phyloP scores from a whole-genome alignment of 2,329 filamentous ascomycete species.

The Monosporascus sp. region DNA sequence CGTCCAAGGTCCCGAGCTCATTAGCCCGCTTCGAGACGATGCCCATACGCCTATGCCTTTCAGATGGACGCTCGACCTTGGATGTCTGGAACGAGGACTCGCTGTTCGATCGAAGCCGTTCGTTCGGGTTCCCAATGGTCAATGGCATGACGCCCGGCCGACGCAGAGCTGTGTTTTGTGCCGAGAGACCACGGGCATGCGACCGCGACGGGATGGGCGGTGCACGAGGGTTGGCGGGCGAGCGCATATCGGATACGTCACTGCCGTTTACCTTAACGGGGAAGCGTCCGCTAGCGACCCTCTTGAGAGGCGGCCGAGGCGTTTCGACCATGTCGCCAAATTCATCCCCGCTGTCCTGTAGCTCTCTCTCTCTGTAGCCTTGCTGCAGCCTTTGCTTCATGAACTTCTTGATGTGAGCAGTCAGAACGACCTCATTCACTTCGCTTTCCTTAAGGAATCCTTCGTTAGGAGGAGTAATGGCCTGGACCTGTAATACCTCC shows the following conservation, averaged over 20 bases:
- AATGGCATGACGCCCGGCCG: slow-evolving; percentile 68
- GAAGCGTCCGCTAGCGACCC: slow-evolving; percentile 59
- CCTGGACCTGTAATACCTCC: slow-evolving; percentile 58
- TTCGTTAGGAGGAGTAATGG: slow-evolving; percentile 51
- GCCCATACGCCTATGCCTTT: slow-evolving; percentile 58
- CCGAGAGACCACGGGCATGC: slow-evolving; percentile 71
- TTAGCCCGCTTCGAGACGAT: slow-evolving; percentile 55
- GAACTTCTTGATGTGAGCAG: slow-evolving; percentile 57
- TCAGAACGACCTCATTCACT: slow-evolving; percentile 55
- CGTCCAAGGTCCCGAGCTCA: slow-evolving; percentile 58
- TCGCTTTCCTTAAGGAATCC: slow-evolving; percentile 56
- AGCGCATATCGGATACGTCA: slow-evolving; percentile 63
- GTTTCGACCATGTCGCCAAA: slow-evolving; percentile 74
- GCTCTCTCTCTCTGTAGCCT: slow-evolving; percentile 43
- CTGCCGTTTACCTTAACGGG: slow-evolving; percentile 69
- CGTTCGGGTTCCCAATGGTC: slow-evolving; percentile 64
- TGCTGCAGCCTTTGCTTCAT: slow-evolving; percentile 45
- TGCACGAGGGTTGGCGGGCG: slow-evolving; percentile 59
- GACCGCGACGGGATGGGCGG: slow-evolving; percentile 77
- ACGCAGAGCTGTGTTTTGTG: slow-evolving; percentile 59
- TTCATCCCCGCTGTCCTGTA: slow-evolving; percentile 54
- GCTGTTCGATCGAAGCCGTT: slow-evolving; percentile 62
- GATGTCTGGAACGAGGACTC: slow-evolving; percentile 50
- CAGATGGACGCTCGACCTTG: slow-evolving; percentile 45
- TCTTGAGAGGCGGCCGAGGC: slow-evolving; percentile 63